Evolutionary conservation across 1,139 yeast genomes (phyloP), one percentile per base, ranked within the genome.

Genomic region (Yamadazyma membranifaciens): DNA sequence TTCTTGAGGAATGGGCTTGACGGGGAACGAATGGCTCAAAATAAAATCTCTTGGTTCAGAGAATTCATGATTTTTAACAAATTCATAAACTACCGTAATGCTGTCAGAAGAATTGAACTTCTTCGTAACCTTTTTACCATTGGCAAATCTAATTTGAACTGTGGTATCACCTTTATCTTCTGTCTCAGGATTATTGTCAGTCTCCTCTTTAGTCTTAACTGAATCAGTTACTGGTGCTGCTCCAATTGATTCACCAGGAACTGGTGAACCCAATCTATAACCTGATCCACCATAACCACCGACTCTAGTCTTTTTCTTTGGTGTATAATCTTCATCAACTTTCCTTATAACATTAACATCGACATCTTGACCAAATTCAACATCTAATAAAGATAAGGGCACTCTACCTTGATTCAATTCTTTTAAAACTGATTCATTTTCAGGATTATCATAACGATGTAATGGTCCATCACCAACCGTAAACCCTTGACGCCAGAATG

Each of bases 401-500:
- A 96, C 99, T 47, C 95, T 76, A 4, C 98, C 98, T 44, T 82
- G 79, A 55, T 87, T 86, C 62, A 92, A 75, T 51, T 91, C 95
- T 49, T 81, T 77, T 51, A 94, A 69, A 48, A 87, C 84, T 37
- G 74, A 77, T 38, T 83, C 81, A 58, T 92, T 92, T 17, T 76
- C 80, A 6, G 96, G 96, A 60, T 92, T 98, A 55, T 92, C 97
- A 58, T 89, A 92, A 44, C 95, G 73, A 61, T 78, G 83, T 45
- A 92, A 72, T 15, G 80, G 80, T 2, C 98, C 97, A 39, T 89
- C 95, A 15, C 92, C 98, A 25, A 92, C 91, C 42, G 89, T 87
- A 64, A 94, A 92, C 2, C 98, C 98, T 57, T 92, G 94, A 52
- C 82, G 83, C 98, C 98, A 92, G 60, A 92, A 92, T 0, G 95